phyloP scores from a whole-genome alignment of 208 protist species.

The Crithidia thermophila region DNA sequence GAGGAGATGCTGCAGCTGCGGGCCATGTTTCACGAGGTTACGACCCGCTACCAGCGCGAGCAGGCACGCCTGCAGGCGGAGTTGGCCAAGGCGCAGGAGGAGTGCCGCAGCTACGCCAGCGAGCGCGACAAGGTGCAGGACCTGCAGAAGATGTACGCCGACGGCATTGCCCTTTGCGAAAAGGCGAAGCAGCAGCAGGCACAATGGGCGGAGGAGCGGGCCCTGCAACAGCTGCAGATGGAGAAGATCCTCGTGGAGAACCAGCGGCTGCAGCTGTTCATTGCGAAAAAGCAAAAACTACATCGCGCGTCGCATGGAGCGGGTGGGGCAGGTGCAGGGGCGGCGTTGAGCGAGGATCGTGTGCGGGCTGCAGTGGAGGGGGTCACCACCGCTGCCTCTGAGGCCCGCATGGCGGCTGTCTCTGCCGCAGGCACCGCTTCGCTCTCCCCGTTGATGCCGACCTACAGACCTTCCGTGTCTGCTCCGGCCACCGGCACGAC shows the following conservation, averaged over 20 bases:
- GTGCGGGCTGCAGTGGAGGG: conserved; percentile 11
- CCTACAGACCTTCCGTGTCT: not conserved
- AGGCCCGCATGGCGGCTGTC: not conserved
- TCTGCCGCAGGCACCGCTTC: not conserved
- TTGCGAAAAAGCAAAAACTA: conserved; percentile 36
- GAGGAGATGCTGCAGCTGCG: conserved; percentile 73
- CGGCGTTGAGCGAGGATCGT: conserved; percentile 7
- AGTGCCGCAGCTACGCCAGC: conserved; percentile 23
- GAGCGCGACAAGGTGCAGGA: conserved; percentile 32
- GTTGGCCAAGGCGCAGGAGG: conserved; percentile 35
- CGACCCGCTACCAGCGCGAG: conserved; percentile 45
- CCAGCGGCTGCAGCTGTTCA: conserved; percentile 55
- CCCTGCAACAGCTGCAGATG: conserved; percentile 59
- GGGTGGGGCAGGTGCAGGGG: not conserved
- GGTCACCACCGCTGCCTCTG: not conserved
- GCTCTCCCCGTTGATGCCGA: not conserved
- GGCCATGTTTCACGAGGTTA: conserved; percentile 34
- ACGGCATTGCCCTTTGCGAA: conserved; percentile 32
- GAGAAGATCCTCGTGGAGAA: conserved; percentile 67
- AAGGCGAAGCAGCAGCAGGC: conserved; percentile 27
- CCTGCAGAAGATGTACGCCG: conserved; percentile 49
- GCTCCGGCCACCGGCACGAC: not conserved
- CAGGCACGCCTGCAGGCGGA: conserved; percentile 29
- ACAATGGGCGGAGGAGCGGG: conserved; percentile 67
- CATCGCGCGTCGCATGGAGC: not conserved